Conservation (phyloP, 78 protist genomes). For the Dictyostelium firmibasis region DNA sequence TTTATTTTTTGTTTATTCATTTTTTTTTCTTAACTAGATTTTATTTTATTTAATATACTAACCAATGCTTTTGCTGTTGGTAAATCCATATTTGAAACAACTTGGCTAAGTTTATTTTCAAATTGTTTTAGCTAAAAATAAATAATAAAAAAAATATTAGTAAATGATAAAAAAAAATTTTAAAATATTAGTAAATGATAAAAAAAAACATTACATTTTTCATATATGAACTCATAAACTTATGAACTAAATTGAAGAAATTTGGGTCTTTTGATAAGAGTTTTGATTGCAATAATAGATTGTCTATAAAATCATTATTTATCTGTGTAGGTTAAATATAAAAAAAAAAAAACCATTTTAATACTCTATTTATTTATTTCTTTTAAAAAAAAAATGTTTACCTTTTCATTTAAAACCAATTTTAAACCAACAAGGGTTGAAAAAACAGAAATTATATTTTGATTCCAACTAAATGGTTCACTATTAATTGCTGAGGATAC, state of each 20-base stretch:
- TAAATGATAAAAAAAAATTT: no score
- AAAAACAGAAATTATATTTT: neutral
- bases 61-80: neutral
- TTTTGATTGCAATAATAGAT: neutral
- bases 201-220: neutral
- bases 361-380: no score
- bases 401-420: neutral
- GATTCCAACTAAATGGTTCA: neutral
- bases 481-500: neutral
- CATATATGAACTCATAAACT: neutral
- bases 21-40: neutral
- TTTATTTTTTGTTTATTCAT: neutral
- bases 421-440: neutral
- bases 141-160: no score
- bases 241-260: neutral
- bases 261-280: neutral
- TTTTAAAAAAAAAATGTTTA: neutral
- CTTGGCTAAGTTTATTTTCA: neutral
- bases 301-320: neutral
- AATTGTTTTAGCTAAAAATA: neutral
- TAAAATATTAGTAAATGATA: neutral
- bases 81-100: neutral
- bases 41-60: neutral
- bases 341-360: neutral
- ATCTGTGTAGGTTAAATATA: no score